These are phyloP conservation scores for Mycena vulgaris DNA, from an alignment of 768 basidiomycete species.

Conservation along the genomic window DNA sequence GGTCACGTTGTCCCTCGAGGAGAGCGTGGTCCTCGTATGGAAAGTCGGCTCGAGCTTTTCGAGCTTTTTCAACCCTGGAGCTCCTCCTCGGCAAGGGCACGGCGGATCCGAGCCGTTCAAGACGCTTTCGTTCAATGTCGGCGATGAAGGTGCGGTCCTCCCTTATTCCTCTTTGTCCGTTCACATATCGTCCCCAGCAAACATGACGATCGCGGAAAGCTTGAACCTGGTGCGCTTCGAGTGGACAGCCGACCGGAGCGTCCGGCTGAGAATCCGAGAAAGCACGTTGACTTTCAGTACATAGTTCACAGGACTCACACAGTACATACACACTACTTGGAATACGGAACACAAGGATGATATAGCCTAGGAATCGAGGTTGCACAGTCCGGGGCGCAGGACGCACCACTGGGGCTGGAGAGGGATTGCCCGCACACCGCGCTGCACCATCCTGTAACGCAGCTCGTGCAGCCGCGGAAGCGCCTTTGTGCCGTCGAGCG, in stretches of 20 bases:
- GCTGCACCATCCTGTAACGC: constrained; percentile 70
- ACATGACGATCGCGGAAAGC: constrained; percentile 68
- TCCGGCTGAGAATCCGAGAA: constrained; percentile 86
- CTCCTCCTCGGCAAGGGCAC: constrained; percentile 91
- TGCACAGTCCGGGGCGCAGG: constrained; percentile 70
- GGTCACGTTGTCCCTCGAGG: constrained; percentile 89
- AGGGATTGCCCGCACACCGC: constrained; percentile 72
- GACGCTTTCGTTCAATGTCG: constrained; percentile 87
- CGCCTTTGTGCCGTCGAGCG: constrained; percentile 62
- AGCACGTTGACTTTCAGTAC: constrained; percentile 91
- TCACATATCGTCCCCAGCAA: constrained; percentile 40
- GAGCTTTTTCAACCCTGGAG: constrained; percentile 92
- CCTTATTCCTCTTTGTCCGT: neutral
- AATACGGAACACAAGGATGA: constrained; percentile 36
- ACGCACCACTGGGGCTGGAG: constrained; percentile 85
- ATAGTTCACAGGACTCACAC: constrained; percentile 41
- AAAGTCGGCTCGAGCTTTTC: constrained; percentile 93
- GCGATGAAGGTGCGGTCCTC: constrained; percentile 77
- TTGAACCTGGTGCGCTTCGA: constrained; percentile 85
- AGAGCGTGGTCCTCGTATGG: constrained; percentile 91
- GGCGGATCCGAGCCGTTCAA: constrained; percentile 91
- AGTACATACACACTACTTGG: neutral
- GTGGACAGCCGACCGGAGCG: constrained; percentile 89
- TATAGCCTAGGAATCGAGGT: constrained; percentile 50
- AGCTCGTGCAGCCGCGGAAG: constrained; percentile 79